Evolutionary conservation across 2,329 filamentous ascomycete species (phyloP).

Genomic region (Sarocladiaceae sp.): DNA sequence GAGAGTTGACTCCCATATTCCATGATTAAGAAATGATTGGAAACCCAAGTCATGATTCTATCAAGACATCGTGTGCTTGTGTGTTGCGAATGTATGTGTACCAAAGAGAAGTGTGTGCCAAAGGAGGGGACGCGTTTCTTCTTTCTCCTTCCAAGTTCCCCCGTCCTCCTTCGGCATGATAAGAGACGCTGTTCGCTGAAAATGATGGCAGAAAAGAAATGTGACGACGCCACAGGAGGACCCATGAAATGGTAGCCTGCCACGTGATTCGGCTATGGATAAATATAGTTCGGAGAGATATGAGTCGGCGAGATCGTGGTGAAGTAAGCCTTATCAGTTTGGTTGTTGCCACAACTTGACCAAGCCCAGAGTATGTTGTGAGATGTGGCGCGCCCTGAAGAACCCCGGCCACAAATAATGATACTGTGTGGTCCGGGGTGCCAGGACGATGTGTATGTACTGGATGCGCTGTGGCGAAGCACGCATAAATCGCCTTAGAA

Average conservation of each 20-base stretch:
- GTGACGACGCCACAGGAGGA: not conserved
- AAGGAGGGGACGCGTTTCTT: conserved; percentile 1
- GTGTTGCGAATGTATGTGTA: not conserved
- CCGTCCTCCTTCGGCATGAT: not conserved
- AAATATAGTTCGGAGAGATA: no score
- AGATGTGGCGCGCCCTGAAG: no score
- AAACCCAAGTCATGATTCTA: not conserved
- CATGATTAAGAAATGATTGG: conserved; percentile 5
- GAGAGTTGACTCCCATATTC: not conserved
- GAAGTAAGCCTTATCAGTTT: no score
- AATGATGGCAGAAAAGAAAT: not conserved
- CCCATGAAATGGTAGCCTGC: no score
- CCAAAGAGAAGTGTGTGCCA: not conserved
- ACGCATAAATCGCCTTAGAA: conserved; percentile 54
- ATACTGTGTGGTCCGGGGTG: no score
- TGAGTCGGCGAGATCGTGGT: no score
- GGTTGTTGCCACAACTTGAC: no score
- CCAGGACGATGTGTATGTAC: no score
- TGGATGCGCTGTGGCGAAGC: not conserved
- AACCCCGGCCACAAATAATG: no score
- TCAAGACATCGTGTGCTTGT: not conserved
- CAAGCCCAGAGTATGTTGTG: no score
- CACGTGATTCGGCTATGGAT: no score
- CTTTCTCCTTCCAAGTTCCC: not conserved
- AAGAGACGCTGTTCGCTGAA: not conserved